Base-by-base conservation (phyloP, 1,139 yeast genomes). In the Kodamaea alishanica region DNA sequence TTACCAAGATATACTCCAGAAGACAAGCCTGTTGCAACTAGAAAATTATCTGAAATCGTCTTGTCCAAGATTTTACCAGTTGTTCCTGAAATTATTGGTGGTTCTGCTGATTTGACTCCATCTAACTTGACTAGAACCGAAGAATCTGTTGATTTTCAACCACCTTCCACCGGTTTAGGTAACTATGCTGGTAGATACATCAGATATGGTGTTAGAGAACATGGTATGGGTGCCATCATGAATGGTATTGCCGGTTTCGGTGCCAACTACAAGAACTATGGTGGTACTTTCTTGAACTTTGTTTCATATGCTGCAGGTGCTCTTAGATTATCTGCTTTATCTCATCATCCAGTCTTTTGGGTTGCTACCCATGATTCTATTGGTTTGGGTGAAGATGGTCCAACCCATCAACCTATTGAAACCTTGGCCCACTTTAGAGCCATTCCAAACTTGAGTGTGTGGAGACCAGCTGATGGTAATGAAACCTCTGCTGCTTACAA, bases 401-500 rank as follows among this genome's bases (percentile, higher is more conserved):
- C 98, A 67, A 92, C 98, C 63, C 98, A 92, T 73, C 98, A 92
- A 77, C 99, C 99, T 69, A 88, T 92, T 58, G 99, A 92, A 79
- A 92, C 98, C 48, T 75, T 92, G 65, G 96, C 97, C 47, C 98
- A 92, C 71, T 81, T 94, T 72, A 88, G 99, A 79, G 96, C 98
- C 52, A 65, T 79, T 58, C 99, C 99, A 73, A 94, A 94, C 78
- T 61, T 81, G 57, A 79, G 84, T 65, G 97, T 92, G 47, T 92
- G 97, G 97, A 88, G 99, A 80, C 98, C 98, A 56, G 98, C 98
- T 62, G 98, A 94, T 67, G 99, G 99, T 75, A 92, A 92, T 68
- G 99, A 92, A 76, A 84, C 86, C 52, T 86, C 97, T 52, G 99
- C 97, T 60, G 96, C 98, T 50, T 92, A 92, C 81, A 72, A 77